A percentile compares a stretch with the other conserved stretches of the same genome.
These are phyloP conservation scores for Entophlyctis luteolus DNA, from an alignment of 192 early-diverging fungal genomes.

Conservation along the genomic window DNA sequence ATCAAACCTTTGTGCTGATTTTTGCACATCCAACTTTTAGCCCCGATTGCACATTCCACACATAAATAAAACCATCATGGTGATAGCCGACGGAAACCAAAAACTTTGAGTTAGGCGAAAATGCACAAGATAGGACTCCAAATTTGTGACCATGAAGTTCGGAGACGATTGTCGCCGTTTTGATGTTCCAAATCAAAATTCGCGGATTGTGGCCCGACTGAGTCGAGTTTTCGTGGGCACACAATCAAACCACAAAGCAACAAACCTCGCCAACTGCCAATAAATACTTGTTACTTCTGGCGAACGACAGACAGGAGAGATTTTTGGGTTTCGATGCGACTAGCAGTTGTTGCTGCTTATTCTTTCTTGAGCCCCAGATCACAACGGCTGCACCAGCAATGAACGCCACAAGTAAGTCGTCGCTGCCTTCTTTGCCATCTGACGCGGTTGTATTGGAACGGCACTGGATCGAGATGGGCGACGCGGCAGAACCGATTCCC, in stretches of 20 bases:
- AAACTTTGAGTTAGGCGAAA: conserved; percentile 66
- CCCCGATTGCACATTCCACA: conserved; percentile 78
- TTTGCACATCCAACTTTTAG: conserved; percentile 58
- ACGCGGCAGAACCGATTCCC: background rate
- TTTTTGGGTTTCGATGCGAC: conserved; percentile 47
- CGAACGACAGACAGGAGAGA: conserved; percentile 69
- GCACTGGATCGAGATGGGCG: background rate
- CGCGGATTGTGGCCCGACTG: conserved; percentile 76
- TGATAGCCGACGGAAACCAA: conserved; percentile 73
- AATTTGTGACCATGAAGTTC: conserved; percentile 75
- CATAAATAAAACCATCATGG: conserved; percentile 75
- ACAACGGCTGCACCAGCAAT: background rate
- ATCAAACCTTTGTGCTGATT: conserved; percentile 56
- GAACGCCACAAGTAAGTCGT: background rate
- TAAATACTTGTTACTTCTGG: conserved; percentile 62
- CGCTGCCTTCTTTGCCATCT: background rate
- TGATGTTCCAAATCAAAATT: conserved; percentile 70
- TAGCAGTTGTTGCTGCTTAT: background rate
- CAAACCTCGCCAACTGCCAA: conserved; percentile 74
- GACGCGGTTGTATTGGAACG: background rate
- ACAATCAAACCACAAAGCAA: conserved; percentile 1
- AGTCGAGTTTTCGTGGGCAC: background rate
- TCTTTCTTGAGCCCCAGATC: background rate
- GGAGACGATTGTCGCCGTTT: conserved; percentile 46
- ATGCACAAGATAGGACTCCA: conserved; percentile 63